These are phyloP conservation scores for Pezicula rhizophila DNA, from an alignment of 2,329 filamentous ascomycete genomes.

Conservation along the genomic window DNA sequence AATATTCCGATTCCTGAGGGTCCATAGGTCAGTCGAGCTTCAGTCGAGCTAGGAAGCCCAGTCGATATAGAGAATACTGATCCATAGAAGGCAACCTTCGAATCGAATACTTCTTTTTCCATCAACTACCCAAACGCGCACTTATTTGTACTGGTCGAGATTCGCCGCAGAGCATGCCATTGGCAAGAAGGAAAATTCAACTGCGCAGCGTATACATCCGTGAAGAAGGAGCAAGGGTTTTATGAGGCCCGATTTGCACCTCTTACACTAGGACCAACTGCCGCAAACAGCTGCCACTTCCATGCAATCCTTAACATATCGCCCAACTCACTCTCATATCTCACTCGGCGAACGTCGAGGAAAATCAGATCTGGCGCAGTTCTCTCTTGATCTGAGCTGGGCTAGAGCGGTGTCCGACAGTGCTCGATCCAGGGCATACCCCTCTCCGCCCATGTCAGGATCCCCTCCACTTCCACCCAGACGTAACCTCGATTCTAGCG, in stretches of 20 bases:
- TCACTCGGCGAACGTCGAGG: slow-evolving; percentile 55
- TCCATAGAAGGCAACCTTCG: not conserved
- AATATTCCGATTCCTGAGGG: too few relatives aligned
- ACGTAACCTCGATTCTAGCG: slow-evolving; percentile 50
- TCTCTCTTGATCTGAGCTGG: slow-evolving; percentile 51
- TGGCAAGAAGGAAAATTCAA: slow-evolving; percentile 4
- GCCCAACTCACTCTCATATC: slow-evolving; percentile 31
- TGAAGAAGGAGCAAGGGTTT: slow-evolving; percentile 9
- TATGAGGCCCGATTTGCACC: slow-evolving; percentile 13
- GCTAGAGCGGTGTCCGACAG: slow-evolving; percentile 48
- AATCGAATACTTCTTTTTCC: not conserved
- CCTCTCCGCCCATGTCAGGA: slow-evolving; percentile 70
- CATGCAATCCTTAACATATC: slow-evolving; percentile 49
- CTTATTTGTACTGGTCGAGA: slow-evolving; percentile 3
- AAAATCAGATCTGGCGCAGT: slow-evolving; percentile 47
- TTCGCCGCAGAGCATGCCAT: slow-evolving; percentile 12
- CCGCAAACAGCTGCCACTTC: slow-evolving; percentile 22
- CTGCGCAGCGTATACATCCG: slow-evolving; percentile 10
- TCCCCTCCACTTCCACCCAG: slow-evolving; percentile 57
- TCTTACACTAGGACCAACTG: slow-evolving; percentile 8
- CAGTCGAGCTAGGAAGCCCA: too few relatives aligned
- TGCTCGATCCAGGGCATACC: slow-evolving; percentile 55
- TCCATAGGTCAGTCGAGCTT: too few relatives aligned
- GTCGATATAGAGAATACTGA: too few relatives aligned
- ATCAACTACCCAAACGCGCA: not conserved